Percentiles rank a stretch among this genome's conserved stretches.
Evolutionary conservation across 2,329 filamentous ascomycete species (phyloP).

Genomic region (Cercospora sp.): DNA sequence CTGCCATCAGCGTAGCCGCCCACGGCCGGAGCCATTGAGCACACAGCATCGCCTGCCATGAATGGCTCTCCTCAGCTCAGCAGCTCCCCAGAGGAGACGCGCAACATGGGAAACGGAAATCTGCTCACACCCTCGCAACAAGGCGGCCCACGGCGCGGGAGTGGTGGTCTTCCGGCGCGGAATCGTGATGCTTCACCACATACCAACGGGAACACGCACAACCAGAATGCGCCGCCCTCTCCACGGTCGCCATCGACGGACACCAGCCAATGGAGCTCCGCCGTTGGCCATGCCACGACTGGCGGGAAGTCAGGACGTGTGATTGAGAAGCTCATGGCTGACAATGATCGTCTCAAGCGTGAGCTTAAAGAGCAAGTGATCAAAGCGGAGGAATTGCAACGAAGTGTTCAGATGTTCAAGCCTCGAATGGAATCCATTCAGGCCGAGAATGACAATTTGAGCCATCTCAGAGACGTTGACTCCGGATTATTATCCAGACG

Average conservation of each 20-base stretch:
- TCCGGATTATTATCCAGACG: conserved; percentile 70
- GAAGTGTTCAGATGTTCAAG: conserved; percentile 66
- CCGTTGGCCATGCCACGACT: conserved; percentile 63
- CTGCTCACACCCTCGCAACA: conserved; percentile 24
- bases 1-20: not conserved
- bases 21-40: not conserved
- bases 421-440: conserved; percentile 70
- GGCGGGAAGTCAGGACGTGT: conserved; percentile 72
- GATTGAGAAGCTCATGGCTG: conserved; percentile 78
- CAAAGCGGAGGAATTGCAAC: conserved; percentile 67
- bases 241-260: conserved; percentile 21
- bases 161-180: conserved; percentile 9
- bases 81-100: conserved; percentile 14
- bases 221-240: conserved; percentile 16
- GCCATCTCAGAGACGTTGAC: conserved; percentile 70
- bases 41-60: conserved; percentile 18
- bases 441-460: conserved; percentile 67
- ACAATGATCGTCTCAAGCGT: conserved; percentile 75
- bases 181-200: conserved; percentile 19
- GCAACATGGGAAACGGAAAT: conserved; percentile 14
- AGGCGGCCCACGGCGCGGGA: conserved; percentile 22
- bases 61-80: conserved; percentile 18
- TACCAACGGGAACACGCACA: conserved; percentile 18
- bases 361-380: conserved; percentile 54
- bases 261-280: conserved; percentile 60